Base-by-base conservation (phyloP, 1,284 basidiomycete genomes). In the Flammula alnicola region DNA sequence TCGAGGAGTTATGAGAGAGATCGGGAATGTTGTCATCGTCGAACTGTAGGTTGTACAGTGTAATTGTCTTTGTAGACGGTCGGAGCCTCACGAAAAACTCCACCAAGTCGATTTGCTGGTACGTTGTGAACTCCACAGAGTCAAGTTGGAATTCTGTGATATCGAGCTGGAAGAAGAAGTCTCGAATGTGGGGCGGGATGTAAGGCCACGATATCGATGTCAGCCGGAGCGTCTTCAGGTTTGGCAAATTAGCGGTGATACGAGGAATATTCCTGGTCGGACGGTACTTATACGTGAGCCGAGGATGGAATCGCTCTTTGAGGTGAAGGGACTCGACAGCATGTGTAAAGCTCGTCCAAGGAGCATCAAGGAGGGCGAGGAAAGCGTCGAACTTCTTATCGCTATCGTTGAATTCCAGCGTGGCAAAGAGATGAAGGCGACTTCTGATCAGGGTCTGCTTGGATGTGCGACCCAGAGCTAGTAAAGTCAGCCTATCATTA, bases 401-500 rank as follows among this genome's bases (percentile, higher is more conserved):
- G 4, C 11, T 19, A 11, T 37, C 19, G 9, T 14, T 19, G 35
- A 37, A 37, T 37, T 37, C 19, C 11, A 37, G 11, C 11, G 16
- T 14, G 4, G 19, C 4, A 11, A 19, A 11, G 19, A 37, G 35
- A 16, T 37, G 35, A 1, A 47, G 9, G 20, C 45, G 35, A 39
- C 45, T 47, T 17, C 45, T 38, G 4, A 47, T 31, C 3, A 47
- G 29, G 2, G 45, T 47, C 14, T 39, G 37, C 22, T 10, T 38
- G 26, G 22, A 47, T 19, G 36, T 29, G 37, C 39, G 45, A 5
- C 33, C 45, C 19, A 47, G 23, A n/a, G 22, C 9, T 29, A 31
- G 35, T n/a, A 47, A 47, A 25, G 45, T 40, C 19, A 27, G 45
- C 31, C 26, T 47, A 29, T 47, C 35, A 58, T 39, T 19, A 68